Conservation (phyloP, 352 stramenopile genomes). For the Achlya hypogyna region DNA sequence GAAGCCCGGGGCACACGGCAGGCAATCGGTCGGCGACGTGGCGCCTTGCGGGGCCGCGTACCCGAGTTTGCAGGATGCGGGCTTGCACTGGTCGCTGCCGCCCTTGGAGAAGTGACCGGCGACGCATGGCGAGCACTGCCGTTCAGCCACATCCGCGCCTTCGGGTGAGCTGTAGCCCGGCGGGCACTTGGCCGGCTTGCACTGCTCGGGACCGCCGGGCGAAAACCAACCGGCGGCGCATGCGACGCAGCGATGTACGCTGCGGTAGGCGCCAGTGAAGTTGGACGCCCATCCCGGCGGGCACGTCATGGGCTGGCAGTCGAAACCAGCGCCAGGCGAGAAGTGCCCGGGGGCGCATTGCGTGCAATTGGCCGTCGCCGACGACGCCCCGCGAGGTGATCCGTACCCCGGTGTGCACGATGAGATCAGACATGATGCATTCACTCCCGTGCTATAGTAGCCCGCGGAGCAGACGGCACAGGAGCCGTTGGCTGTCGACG, state of each 20-base stretch:
- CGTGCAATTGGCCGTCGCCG: constrained; percentile 31
- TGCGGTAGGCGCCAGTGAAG: constrained; percentile 29
- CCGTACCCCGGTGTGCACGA: constrained; percentile 32
- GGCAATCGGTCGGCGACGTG: constrained; percentile 23
- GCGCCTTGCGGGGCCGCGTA: constrained; percentile 26
- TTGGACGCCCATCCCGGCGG: constrained; percentile 28
- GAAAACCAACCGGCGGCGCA: constrained; percentile 33
- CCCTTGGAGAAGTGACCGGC: constrained; percentile 7
- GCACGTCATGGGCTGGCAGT: constrained; percentile 30
- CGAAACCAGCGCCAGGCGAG: constrained; percentile 41
- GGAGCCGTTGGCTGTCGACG: constrained; percentile 26
- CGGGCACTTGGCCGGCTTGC: constrained; percentile 30
- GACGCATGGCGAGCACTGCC: constrained; percentile 7
- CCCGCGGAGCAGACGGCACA: constrained; percentile 30
- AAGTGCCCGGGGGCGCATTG: constrained; percentile 32
- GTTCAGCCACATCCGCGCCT: neutral
- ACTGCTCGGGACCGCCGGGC: constrained; percentile 28
- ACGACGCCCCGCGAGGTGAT: constrained; percentile 25
- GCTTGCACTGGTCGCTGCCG: neutral
- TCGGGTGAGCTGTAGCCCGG: constrained; percentile 21
- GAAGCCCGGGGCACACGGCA: constrained; percentile 26
- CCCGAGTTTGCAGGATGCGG: constrained; percentile 1
- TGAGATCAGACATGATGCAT: constrained; percentile 29
- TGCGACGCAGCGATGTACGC: constrained; percentile 25
- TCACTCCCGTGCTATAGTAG: constrained; percentile 30